Evolutionary conservation across 75 land plant genomes (phyloP), one percentile per base, ranked within the genome.

Genomic region (Adiantum capillusveneris): DNA sequence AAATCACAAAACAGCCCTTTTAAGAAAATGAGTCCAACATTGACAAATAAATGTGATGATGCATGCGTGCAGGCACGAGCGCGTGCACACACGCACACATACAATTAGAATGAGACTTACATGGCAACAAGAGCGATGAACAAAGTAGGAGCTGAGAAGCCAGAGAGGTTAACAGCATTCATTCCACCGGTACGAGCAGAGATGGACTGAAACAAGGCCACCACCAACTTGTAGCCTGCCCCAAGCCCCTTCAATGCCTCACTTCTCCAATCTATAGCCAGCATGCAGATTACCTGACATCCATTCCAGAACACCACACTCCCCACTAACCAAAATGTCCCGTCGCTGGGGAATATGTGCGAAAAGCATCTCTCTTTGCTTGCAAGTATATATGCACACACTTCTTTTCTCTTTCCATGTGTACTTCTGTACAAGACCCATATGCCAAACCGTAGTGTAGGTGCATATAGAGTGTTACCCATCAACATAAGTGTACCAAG

Each of bases 131-230:
- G 44, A 60, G 70, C 81, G 11, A 94, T 44, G 51, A 84, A 76
- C 42, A 86, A 44, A 17, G 86, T 53, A 0, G 96, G 75, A 1
- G 90, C 64, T 0, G 90, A 67, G 5, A 89, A 25, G 34, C 44
- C 26, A 21, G 80, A 51, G 11, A 90, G 51, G 55, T 77, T 67
- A 17, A 94, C 52, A 29, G 77, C 55, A 0, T 77, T 72, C 66
- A 81, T 86, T 0, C 96, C 96, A 0, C 78, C 52, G 57, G 79
- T 82, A 30, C 98, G 66, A 0, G 87, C 63, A 26, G 78, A 66
- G 19, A 81, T 69, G 0, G 74, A 50, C 70, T 81, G 76, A 43
- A 89, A 84, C 20, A 84, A 28, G 0, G 62, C 70, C 17, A 58
- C 83, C 14, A 84, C 73, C 2, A 86, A 1, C 68, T 89, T 88